Conservation (phyloP, 2,329 filamentous ascomycete genomes). For the Apiospora arundinis region DNA sequence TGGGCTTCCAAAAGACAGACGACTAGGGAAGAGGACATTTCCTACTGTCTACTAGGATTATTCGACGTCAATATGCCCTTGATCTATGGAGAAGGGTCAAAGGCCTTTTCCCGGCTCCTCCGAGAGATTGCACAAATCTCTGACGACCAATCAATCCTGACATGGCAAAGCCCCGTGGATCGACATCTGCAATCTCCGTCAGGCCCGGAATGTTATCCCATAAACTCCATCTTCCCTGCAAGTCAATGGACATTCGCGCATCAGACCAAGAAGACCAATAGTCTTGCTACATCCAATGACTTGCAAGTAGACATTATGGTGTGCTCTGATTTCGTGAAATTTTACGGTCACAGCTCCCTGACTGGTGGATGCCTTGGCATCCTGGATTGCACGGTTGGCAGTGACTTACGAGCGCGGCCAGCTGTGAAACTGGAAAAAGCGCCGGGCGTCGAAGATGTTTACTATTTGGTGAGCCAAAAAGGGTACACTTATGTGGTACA, state of each 20-base stretch:
- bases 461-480: background rate
- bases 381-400: background rate
- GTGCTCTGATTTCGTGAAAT: background rate
- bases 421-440: background rate
- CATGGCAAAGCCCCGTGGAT: background rate
- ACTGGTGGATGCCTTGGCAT: background rate
- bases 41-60: background rate
- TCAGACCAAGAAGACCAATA: too few species aligned
- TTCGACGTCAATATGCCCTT: background rate
- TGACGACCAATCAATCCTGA: background rate
- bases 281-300: background rate
- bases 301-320: background rate
- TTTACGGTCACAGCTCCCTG: too few species aligned
- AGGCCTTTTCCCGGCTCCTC: background rate
- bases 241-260: background rate
- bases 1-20: background rate
- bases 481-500: background rate
- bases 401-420: background rate
- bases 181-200: fast-evolving
- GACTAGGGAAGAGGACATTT: background rate
- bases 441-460: background rate
- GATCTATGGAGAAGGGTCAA: background rate
- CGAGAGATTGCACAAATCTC: background rate
- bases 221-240: background rate
- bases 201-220: background rate